A percentile compares a stretch with the other conserved stretches of the same genome.
These are phyloP conservation scores for Fusarium nelsonii DNA, from an alignment of 2,329 filamentous ascomycete genomes.

Conservation along the genomic window DNA sequence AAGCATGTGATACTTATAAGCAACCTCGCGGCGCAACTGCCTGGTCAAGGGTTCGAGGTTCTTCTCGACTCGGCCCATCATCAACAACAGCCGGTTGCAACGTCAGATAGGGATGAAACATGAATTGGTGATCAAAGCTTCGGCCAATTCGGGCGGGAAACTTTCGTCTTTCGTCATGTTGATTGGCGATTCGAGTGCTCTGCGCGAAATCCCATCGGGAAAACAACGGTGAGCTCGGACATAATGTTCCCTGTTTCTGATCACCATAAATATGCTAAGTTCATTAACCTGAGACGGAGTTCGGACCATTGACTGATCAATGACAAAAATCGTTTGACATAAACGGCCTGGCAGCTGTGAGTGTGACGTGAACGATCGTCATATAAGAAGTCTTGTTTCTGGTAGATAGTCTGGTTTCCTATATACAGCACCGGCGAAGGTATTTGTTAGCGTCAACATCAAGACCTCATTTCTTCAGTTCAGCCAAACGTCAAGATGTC, in stretches of 20 bases:
- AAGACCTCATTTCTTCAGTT: background rate
- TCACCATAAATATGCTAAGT: background rate
- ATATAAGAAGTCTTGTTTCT: background rate
- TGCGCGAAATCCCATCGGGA: background rate
- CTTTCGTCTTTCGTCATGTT: background rate
- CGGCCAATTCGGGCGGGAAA: background rate
- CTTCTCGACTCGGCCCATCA: background rate
- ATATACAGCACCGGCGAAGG: background rate
- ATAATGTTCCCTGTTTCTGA: background rate
- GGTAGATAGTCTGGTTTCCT: background rate
- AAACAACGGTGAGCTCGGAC: background rate
- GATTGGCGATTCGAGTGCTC: background rate
- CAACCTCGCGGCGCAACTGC: too few relatives aligned
- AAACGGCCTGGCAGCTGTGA: background rate
- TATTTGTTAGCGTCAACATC: background rate
- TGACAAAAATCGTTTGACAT: background rate
- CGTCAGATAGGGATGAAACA: background rate
- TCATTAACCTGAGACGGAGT: background rate
- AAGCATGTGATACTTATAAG: too few relatives aligned
- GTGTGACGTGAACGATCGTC: conserved; percentile 2
- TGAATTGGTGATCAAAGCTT: background rate
- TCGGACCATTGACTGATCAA: background rate
- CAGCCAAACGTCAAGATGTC: background rate
- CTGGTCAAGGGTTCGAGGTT: background rate
- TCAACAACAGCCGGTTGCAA: background rate